Evolutionary conservation across 1,284 basidiomycete genomes (phyloP), one percentile per base, ranked within the genome.

Genomic region (Puccinia brachypodii): DNA sequence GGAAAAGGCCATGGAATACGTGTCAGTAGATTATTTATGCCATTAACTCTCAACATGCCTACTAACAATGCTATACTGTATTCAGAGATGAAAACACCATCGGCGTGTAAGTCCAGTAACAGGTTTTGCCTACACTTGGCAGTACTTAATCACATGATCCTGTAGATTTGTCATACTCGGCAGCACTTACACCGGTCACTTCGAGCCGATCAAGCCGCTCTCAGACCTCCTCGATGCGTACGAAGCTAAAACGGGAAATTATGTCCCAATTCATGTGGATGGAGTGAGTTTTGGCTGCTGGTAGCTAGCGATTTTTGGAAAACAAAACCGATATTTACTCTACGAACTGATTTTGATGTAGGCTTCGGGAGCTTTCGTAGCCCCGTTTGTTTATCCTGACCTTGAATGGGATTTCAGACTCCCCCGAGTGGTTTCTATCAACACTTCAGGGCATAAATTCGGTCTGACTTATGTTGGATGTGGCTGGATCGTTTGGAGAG

Each of bases 181-280:
- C 14, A 88, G 88, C 80, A 97, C 95, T 19, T 96, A 96, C 87
- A 97, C 95, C 1, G 96, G 95, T 14, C 92, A 93, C 84, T 97
- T 96, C 85, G 96, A 98, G 85, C 91, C 93, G 31, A 95, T 98
- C 64, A 90, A 94, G 86, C 93, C 92, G 85, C 93, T 98, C 91
- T 88, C 92, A 2, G 90, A 92, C 77, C 89, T 94, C 28, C 89
- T 98, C 73, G 96, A 98, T 86, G 91, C 92, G 84, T 95, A 93
- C 85, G 91, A 98, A 87, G 87, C 86, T n/a, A 89, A 90, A 85
- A 96, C 94, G 0, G 95, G 96, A 64, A 83, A 85, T 78, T 84
- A 84, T 56, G 82, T 88, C 13, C 87, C 87, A 0, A 95, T 96
- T 84, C 96, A 98, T 86, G 93, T 88, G 56, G 87, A 87, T 76